Percentiles rank a stretch among this genome's conserved stretches.
phyloP scores from a whole-genome alignment of 352 stramenopile genomes.

The Phytophthora syringae region DNA sequence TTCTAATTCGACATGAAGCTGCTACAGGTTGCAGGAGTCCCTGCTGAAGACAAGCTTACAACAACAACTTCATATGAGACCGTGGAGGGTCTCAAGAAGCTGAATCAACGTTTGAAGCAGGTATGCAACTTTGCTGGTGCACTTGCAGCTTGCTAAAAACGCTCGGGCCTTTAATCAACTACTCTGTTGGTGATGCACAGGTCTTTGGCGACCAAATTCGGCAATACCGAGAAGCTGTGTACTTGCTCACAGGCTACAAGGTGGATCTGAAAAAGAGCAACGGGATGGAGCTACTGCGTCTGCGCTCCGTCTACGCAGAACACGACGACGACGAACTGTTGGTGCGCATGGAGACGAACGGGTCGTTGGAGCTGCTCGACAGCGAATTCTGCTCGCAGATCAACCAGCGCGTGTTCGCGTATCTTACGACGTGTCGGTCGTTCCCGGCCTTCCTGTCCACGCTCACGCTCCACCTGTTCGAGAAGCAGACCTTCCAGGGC shows the following conservation, averaged over 20 bases:
- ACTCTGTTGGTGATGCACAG: constrained; percentile 34
- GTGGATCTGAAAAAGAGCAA: constrained; percentile 87
- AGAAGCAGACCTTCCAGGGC: constrained; percentile 91
- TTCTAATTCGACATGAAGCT: background rate
- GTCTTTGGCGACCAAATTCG: constrained; percentile 90
- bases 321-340: constrained; percentile 86
- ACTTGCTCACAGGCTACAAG: constrained; percentile 90
- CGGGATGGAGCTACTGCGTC: constrained; percentile 71
- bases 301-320: constrained; percentile 87
- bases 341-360: constrained; percentile 82
- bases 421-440: constrained; percentile 75
- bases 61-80: constrained; percentile 87
- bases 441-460: constrained; percentile 90
- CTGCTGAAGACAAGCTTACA: constrained; percentile 51
- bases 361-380: constrained; percentile 82
- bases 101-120: constrained; percentile 90
- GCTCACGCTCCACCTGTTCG: constrained; percentile 90
- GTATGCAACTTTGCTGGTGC: constrained; percentile 22
- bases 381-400: constrained; percentile 79
- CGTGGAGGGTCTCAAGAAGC: constrained; percentile 83
- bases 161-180: background rate
- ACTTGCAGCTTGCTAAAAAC: background rate
- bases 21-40: constrained; percentile 19
- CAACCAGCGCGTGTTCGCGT: constrained; percentile 43
- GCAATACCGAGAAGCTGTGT: constrained; percentile 90